Conservation (phyloP, 2,329 filamentous ascomycete genomes). For the Penicillium thymicola region DNA sequence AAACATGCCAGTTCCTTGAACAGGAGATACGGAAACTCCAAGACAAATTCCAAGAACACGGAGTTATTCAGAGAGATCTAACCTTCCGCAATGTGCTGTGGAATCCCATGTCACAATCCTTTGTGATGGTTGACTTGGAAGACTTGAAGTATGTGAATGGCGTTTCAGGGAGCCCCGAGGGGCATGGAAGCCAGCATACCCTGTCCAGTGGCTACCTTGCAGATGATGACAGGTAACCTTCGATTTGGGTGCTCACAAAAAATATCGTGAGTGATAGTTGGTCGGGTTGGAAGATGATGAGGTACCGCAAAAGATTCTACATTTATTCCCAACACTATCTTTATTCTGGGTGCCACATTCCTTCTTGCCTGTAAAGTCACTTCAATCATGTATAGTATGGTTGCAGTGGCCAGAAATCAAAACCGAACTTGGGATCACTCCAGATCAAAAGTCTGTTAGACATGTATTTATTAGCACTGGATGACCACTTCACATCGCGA, state of each 20-base stretch:
- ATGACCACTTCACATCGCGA: background rate
- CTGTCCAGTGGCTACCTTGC: background rate
- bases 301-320: background rate
- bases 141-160: conserved; percentile 20
- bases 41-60: conserved; percentile 11
- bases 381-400: background rate
- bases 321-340: background rate
- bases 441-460: background rate
- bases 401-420: background rate
- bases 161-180: background rate
- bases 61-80: conserved; percentile 19
- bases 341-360: background rate
- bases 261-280: background rate
- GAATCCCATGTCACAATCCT: conserved; percentile 13
- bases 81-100: conserved; percentile 28
- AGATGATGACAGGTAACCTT: background rate
- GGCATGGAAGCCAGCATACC: background rate
- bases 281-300: background rate
- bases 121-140: conserved; percentile 29
- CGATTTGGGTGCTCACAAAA: background rate
- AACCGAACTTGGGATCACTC: background rate
- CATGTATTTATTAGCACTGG: background rate
- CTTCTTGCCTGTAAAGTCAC: background rate
- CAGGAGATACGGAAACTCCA: conserved; percentile 13
- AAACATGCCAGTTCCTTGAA: background rate